These are phyloP conservation scores for Spinacia oleracea DNA, from an alignment of 179 eudicot species.

Conservation along the genomic window DNA sequence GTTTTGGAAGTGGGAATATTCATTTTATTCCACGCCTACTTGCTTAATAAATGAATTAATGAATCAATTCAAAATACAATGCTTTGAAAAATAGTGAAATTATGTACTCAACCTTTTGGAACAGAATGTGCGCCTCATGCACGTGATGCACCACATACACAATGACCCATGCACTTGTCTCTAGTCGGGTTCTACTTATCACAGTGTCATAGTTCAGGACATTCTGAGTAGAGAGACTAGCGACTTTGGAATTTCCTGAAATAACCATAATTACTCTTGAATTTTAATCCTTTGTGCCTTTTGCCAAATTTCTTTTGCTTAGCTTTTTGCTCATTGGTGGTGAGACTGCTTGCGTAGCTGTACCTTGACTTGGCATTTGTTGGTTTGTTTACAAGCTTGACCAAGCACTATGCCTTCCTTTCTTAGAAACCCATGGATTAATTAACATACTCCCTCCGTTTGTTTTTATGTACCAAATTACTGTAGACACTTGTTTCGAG, in stretches of 20 bases:
- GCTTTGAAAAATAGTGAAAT: no score
- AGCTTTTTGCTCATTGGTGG: not conserved
- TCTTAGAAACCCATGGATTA: not conserved
- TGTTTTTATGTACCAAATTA: no score
- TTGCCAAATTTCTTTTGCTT: no score
- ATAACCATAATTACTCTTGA: not conserved
- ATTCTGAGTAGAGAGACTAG: not conserved
- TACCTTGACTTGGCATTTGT: not conserved
- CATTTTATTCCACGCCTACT: not conserved
- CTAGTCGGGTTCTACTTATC: no score
- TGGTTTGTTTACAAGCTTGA: not conserved
- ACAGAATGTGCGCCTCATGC: not conserved
- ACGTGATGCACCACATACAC: not conserved
- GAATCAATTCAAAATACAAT: no score
- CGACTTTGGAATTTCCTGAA: not conserved
- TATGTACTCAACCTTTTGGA: no score
- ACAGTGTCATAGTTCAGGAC: no score
- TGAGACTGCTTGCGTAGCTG: not conserved
- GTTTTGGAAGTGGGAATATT: not conserved
- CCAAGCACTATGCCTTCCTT: not conserved
- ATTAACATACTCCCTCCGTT: no score
- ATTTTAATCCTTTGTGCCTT: no score
- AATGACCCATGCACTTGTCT: not conserved
- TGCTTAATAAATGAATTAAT: not conserved
- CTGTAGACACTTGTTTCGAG: no score